phyloP scores from a whole-genome alignment of 306 rosid genomes.

The Adenanthera pavonina region DNA sequence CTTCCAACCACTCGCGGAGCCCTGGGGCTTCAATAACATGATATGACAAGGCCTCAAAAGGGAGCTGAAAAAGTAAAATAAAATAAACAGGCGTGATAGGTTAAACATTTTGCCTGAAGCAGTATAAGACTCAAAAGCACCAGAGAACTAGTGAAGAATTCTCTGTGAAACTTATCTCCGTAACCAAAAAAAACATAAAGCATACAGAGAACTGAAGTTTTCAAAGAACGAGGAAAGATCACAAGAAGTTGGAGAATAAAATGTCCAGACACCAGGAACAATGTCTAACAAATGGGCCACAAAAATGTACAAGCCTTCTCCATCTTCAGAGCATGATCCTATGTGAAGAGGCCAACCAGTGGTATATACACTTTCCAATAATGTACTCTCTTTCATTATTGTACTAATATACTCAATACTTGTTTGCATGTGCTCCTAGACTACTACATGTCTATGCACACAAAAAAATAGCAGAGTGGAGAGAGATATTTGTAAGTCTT shows the following conservation, averaged over 20 bases:
- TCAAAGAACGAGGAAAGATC: background rate
- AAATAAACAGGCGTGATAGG: background rate
- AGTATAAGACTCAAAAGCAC: slow-evolving; percentile 7
- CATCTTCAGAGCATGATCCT: background rate
- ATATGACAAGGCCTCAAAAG: slow-evolving; percentile 57
- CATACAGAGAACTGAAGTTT: background rate
- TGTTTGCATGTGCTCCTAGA: background rate
- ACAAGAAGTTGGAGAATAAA: background rate
- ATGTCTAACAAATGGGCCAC: background rate
- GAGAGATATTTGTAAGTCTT: background rate
- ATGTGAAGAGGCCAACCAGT: background rate
- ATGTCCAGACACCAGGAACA: background rate
- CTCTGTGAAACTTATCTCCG: too few species aligned
- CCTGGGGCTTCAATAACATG: slow-evolving; percentile 83
- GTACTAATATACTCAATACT: background rate
- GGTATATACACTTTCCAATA: background rate
- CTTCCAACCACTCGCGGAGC: slow-evolving; percentile 79
- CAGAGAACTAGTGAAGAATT: background rate
- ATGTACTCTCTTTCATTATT: background rate
- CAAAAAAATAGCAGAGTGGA: background rate
- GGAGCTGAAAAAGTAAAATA: slow-evolving; percentile 55
- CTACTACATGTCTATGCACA: background rate
- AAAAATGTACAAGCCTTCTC: background rate
- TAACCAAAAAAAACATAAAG: slow-evolving; percentile 6
- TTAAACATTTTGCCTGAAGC: slow-evolving; percentile 11